These are phyloP conservation scores for Fagopyrum tataricum DNA, from an alignment of 148 eudicot genomes.

Conservation along the genomic window DNA sequence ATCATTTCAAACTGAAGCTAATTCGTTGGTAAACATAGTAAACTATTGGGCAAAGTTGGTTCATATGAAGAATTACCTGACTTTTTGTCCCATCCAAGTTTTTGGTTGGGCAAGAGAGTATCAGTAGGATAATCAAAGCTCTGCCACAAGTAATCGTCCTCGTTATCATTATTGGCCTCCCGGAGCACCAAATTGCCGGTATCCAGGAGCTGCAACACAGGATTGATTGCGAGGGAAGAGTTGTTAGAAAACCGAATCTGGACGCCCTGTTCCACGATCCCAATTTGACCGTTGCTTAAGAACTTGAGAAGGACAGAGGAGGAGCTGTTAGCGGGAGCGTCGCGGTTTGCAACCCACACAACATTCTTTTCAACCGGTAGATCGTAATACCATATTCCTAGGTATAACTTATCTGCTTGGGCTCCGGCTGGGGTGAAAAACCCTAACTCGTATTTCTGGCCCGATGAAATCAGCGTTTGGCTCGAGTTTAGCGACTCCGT, in stretches of 20 bases:
- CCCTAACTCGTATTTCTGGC: slow-evolving; percentile 19
- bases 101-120: slow-evolving; percentile 44
- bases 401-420: slow-evolving; percentile 6
- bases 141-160: slow-evolving; percentile 39
- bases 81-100: slow-evolving; percentile 37
- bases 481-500: not conserved
- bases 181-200: slow-evolving; percentile 46
- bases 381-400: slow-evolving; percentile 26
- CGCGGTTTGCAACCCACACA: slow-evolving; percentile 27
- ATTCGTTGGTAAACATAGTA: no score
- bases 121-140: slow-evolving; percentile 67
- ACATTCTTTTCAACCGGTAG: not conserved
- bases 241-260: slow-evolving; percentile 21
- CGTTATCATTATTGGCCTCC: slow-evolving; percentile 12
- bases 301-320: slow-evolving; percentile 20
- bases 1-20: no score
- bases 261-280: slow-evolving; percentile 11
- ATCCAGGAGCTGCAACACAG: slow-evolving; percentile 41
- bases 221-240: slow-evolving; percentile 16
- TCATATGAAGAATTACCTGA: slow-evolving; percentile 9
- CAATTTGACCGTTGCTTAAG: slow-evolving; percentile 12
- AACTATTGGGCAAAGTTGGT: not conserved
- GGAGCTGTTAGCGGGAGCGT: slow-evolving; percentile 17
- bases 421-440: slow-evolving; percentile 23
- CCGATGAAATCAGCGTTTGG: slow-evolving; percentile 6